Base-by-base conservation (phyloP, 164 flowering plant species). In the Euptelea pleiosperma region DNA sequence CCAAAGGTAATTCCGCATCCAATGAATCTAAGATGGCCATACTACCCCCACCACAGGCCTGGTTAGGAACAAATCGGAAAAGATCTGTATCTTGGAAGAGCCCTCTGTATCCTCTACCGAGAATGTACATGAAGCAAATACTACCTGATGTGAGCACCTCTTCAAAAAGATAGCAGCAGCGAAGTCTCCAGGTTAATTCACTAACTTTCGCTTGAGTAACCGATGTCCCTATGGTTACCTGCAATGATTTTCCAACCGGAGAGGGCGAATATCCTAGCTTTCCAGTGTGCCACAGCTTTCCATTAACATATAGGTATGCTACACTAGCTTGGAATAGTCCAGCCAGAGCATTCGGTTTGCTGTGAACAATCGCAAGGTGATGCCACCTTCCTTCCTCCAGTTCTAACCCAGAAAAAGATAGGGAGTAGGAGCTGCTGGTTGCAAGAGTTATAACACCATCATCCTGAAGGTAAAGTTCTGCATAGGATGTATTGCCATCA, bases 301-400 rank as follows among this genome's bases (percentile, higher is more conserved):
- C 99, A 79, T 94, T 79, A 29, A 94, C 75, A 70, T 91, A 94
- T 7, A 94, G 80, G 70, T 82, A 77, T 46, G 98, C 99, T 57
- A 91, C 80, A 74, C 99, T 94, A 60, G 98, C 91, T 75, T 94
- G 99, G 64, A 94, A 91, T 5, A 94, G 81, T 50, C 99, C 99
- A 66, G 99, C 99, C 65, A 94, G 80, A 55, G 99, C 99, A 86
- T 87, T 94, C 24, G 99, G 99, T 65, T 94, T 94, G 74, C 87
- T 94, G 68, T 94, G 99, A 63, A 94, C 89, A 72, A 94, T 82
- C 37, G 92, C 98, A 73, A 94, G 98, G 70, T 94, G 99, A 78
- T 94, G 93, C 99, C 99, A 94, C 67, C 83, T 79, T 50, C 85
- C 96, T 73, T 94, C 96, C 57, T 82, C 96, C 66, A 89, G 69